Evolutionary conservation across 2,329 filamentous ascomycete genomes (phyloP).

Genomic region (Nemania sp.): DNA sequence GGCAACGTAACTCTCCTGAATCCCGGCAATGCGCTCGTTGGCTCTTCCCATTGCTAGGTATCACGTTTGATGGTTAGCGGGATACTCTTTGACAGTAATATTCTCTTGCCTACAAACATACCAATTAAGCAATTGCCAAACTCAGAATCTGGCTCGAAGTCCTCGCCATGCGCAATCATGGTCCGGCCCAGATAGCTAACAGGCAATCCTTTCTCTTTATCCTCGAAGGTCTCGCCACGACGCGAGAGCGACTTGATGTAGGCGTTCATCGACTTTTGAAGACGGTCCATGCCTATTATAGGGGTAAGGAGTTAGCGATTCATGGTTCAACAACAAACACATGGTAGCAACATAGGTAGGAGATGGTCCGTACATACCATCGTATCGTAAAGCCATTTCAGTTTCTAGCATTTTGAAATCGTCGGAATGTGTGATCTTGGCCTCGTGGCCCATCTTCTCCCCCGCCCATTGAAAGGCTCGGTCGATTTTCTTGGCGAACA

Average conservation of each 20-base stretch:
- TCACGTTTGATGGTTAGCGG: constrained; percentile 26
- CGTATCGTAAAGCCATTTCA: constrained; percentile 90
- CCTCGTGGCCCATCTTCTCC: constrained; percentile 93
- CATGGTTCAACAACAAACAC: neutral
- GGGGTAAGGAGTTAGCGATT: constrained; percentile 17
- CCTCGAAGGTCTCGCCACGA: constrained; percentile 81
- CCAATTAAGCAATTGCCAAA: constrained; percentile 87
- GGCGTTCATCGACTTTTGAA: constrained; percentile 85
- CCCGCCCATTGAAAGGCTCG: constrained; percentile 98
- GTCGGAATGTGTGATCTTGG: constrained; percentile 86
- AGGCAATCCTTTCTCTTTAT: constrained; percentile 88
- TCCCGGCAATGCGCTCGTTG: constrained; percentile 86
- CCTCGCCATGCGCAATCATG: constrained; percentile 91
- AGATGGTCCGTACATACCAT: constrained; percentile 70
- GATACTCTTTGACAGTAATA: neutral
- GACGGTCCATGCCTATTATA: constrained; percentile 83
- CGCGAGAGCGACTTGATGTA: constrained; percentile 92
- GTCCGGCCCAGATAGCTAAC: constrained; percentile 82
- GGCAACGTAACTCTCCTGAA: constrained; percentile 85
- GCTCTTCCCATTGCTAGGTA: constrained; percentile 78
- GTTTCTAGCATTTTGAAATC: constrained; percentile 91
- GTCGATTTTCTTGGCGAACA: constrained; percentile 86
- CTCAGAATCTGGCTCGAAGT: constrained; percentile 90
- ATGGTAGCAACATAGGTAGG: neutral
- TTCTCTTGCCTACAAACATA: constrained; percentile 54